Evolutionary conservation across 805 yeast species (phyloP).

Genomic region (Kluyveromyces lactis): DNA sequence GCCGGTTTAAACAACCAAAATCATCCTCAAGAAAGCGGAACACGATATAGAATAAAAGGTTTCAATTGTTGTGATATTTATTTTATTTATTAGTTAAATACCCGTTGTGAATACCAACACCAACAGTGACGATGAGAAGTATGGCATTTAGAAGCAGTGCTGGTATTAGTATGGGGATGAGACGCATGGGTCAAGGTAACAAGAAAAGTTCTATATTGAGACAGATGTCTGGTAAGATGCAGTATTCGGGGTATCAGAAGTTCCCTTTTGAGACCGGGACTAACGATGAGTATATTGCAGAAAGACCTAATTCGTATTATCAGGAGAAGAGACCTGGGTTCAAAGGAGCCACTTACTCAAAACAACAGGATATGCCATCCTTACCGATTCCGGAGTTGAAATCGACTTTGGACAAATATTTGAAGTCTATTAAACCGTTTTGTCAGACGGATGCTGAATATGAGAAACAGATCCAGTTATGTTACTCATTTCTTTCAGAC

Average conservation of each 20-base stretch:
- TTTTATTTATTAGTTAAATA: no score
- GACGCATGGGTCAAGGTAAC: no score
- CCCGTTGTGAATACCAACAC: no score
- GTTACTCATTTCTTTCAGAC: constrained; percentile 63
- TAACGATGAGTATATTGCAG: constrained; percentile 22
- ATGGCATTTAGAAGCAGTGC: no score
- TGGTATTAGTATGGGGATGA: no score
- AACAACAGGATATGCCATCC: constrained; percentile 67
- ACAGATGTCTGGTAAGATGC: no score
- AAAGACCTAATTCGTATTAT: constrained; percentile 15
- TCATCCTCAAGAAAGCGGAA: no score
- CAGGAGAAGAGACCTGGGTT: constrained; percentile 17
- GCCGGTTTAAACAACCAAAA: no score
- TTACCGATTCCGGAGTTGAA: constrained; percentile 81
- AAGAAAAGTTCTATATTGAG: no score
- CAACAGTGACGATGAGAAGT: no score
- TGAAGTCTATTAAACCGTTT: constrained; percentile 66
- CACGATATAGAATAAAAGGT: no score
- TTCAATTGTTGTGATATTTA: no score
- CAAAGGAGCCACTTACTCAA: constrained; percentile 63
- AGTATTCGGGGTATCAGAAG: constrained; percentile 2
- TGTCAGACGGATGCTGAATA: constrained; percentile 42
- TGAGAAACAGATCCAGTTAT: constrained; percentile 42
- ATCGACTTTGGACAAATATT: constrained; percentile 60
- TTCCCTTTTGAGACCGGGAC: constrained; percentile 20